These are phyloP conservation scores for Monosporascus sp. DNA, from an alignment of 2,329 filamentous ascomycete species.

Conservation along the genomic window DNA sequence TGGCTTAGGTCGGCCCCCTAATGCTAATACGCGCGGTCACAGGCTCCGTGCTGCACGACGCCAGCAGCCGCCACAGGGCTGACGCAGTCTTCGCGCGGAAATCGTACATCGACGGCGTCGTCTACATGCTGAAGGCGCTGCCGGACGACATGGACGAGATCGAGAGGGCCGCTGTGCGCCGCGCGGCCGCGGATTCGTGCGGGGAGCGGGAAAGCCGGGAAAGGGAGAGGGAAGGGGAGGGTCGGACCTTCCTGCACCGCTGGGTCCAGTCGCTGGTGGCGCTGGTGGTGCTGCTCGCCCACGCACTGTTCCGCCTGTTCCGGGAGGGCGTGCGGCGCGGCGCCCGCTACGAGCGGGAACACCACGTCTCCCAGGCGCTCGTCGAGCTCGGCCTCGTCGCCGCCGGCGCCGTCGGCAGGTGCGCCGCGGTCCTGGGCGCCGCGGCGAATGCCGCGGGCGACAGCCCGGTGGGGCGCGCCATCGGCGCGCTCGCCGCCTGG, in stretches of 20 bases:
- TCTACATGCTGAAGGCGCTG: slow-evolving; percentile 59
- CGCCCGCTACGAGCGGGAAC: slow-evolving; percentile 60
- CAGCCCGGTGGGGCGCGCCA: slow-evolving; percentile 55
- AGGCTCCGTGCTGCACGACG: slow-evolving; percentile 20
- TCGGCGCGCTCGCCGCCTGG: slow-evolving; percentile 55
- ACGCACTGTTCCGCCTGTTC: slow-evolving; percentile 57
- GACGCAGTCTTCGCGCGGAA: slow-evolving; percentile 49
- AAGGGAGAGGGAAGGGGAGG: slow-evolving; percentile 7
- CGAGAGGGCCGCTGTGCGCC: slow-evolving; percentile 48
- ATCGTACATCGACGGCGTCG: slow-evolving; percentile 58
- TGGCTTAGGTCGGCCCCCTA: neutral
- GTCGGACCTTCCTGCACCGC: slow-evolving; percentile 51
- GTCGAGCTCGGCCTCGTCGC: slow-evolving; percentile 46
- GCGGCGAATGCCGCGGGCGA: slow-evolving; percentile 57
- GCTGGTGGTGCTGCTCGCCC: slow-evolving; percentile 52
- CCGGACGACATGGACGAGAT: slow-evolving; percentile 50
- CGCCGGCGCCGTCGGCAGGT: slow-evolving; percentile 48
- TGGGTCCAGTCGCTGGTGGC: slow-evolving; percentile 52
- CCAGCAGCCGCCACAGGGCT: slow-evolving; percentile 28
- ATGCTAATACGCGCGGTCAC: neutral
- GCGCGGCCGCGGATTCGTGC: slow-evolving; percentile 40
- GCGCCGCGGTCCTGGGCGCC: slow-evolving; percentile 45
- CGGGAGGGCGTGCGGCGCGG: slow-evolving; percentile 43
- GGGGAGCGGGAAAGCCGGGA: slow-evolving; percentile 3
- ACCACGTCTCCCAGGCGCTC: slow-evolving; percentile 58